Conservation (phyloP, 2,329 filamentous ascomycete species). For the Chaetomiaceae sp. region DNA sequence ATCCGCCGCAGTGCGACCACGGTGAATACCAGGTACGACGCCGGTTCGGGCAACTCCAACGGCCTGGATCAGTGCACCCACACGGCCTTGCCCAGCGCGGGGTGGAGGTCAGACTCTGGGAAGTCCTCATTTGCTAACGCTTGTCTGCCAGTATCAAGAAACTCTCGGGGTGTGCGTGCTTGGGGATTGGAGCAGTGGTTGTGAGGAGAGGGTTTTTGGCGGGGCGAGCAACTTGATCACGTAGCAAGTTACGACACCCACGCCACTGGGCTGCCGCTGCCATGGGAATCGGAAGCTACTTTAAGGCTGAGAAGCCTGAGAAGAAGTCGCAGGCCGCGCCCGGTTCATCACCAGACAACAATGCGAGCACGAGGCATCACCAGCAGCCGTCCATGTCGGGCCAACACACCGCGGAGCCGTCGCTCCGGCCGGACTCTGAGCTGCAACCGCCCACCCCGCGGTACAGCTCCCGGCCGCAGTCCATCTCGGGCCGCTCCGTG, state of each 20-base stretch:
- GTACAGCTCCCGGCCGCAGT: constrained; percentile 47
- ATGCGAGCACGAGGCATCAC: constrained; percentile 5
- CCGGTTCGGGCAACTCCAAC: background rate
- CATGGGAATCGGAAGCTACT: constrained; percentile 59
- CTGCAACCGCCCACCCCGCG: constrained; percentile 44
- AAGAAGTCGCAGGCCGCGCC: background rate
- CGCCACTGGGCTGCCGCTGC: constrained; percentile 14
- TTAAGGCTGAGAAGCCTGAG: constrained; percentile 48
- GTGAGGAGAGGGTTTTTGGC: background rate
- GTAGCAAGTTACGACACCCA: no score
- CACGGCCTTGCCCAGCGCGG: background rate
- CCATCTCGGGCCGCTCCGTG: constrained; percentile 43
- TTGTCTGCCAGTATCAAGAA: background rate
- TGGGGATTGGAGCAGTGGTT: background rate
- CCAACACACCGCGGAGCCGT: constrained; percentile 25
- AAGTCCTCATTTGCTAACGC: no score
- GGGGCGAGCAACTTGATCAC: background rate
- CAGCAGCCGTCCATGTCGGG: constrained; percentile 30
- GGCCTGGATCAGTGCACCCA: background rate
- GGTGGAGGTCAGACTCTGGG: no score
- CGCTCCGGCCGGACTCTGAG: constrained; percentile 35
- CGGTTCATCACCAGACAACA: constrained; percentile 14
- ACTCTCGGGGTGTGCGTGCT: background rate
- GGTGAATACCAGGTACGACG: constrained; percentile 1
- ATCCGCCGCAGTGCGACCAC: background rate